Conservation (phyloP, 2,329 filamentous ascomycete genomes). For the Furcasterigmium furcatum region DNA sequence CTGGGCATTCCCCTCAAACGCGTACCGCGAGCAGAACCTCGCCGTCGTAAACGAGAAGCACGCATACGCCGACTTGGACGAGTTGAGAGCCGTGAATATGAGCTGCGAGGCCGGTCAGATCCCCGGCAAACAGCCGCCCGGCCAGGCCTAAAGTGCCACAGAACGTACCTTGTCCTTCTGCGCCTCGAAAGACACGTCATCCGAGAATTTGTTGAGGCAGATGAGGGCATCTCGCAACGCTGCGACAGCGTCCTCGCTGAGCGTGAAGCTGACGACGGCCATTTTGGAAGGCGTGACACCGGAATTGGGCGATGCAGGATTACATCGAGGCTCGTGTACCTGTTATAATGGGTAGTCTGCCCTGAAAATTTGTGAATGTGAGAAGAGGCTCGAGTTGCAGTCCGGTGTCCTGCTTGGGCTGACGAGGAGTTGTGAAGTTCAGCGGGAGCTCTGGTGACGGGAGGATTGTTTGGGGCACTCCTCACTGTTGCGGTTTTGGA, state of each 20-base stretch:
- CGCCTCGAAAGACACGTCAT: conserved; percentile 73
- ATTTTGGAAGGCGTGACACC: conserved; percentile 30
- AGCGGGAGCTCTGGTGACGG: too few relatives aligned
- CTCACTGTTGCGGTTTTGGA: too few relatives aligned
- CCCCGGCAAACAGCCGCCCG: not conserved
- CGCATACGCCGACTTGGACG: conserved; percentile 77
- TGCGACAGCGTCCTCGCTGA: conserved; percentile 69
- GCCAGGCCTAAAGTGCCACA: conserved; percentile 11
- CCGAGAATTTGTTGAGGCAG: conserved; percentile 77
- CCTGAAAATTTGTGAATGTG: too few relatives aligned
- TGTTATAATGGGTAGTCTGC: too few relatives aligned
- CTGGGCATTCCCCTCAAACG: conserved; percentile 53
- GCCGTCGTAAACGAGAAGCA: conserved; percentile 65
- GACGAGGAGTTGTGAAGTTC: too few relatives aligned
- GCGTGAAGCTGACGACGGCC: conserved; percentile 67
- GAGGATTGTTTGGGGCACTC: too few relatives aligned
- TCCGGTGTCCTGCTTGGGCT: too few relatives aligned
- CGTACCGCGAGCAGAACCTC: conserved; percentile 71
- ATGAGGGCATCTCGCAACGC: conserved; percentile 70
- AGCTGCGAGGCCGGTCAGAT: conserved; percentile 43
- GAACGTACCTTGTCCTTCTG: conserved; percentile 58
- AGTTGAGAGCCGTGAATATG: conserved; percentile 71
- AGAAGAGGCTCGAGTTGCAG: too few relatives aligned
- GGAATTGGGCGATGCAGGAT: not conserved
- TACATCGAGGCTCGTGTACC: too few relatives aligned